These are phyloP conservation scores for Hansenula lynferdii DNA, from an alignment of 1,139 yeast species.

Conservation along the genomic window DNA sequence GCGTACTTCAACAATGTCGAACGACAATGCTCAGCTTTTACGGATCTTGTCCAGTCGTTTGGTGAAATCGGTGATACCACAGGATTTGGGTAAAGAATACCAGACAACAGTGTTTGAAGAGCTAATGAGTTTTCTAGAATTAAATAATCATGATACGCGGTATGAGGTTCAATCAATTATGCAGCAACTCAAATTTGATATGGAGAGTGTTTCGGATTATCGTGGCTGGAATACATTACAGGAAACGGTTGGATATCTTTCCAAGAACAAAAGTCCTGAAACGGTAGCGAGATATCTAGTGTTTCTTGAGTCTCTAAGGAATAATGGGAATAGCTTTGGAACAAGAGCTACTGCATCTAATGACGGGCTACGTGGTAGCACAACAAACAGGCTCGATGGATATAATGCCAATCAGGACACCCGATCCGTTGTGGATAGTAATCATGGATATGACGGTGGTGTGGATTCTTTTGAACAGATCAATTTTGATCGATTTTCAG, in stretches of 20 bases:
- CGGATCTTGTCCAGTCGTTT: constrained; percentile 32
- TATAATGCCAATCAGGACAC: neutral
- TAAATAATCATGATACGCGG: constrained; percentile 1
- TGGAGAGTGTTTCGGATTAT: too few species aligned
- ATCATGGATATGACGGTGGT: constrained; percentile 5
- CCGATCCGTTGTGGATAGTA: neutral
- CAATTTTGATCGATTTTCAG: constrained; percentile 28
- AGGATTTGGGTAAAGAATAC: constrained; percentile 37
- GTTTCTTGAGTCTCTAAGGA: constrained; percentile 28
- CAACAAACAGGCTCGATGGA: neutral
- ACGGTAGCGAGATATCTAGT: constrained; percentile 36
- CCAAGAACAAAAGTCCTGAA: constrained; percentile 27
- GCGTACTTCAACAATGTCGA: constrained; percentile 1
- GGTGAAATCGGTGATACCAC: constrained; percentile 36
- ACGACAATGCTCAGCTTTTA: neutral
- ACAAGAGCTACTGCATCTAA: too few species aligned
- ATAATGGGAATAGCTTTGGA: too few species aligned
- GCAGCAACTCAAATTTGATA: too few species aligned
- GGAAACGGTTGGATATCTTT: constrained; percentile 28
- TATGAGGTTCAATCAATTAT: neutral
- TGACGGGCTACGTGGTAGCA: too few species aligned
- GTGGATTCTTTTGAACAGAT: constrained; percentile 29
- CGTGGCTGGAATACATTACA: constrained; percentile 34
- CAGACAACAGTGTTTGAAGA: constrained; percentile 28
- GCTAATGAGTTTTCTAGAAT: constrained; percentile 9